Base-by-base conservation (phyloP, 2,329 filamentous ascomycete species). In the Pezicula neosporulosa region DNA sequence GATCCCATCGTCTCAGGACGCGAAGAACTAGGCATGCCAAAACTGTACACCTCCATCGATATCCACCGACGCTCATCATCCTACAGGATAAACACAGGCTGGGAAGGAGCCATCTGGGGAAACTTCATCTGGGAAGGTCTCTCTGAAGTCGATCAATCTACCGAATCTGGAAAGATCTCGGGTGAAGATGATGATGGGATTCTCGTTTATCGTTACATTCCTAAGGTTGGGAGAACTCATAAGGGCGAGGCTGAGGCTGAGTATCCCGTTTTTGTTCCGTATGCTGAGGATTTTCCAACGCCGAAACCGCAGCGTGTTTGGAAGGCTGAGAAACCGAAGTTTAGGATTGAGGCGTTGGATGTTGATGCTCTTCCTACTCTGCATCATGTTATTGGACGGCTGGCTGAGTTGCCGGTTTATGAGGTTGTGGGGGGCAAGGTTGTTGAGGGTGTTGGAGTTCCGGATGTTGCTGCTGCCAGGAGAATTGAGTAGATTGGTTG, bases 311-410 rank as follows among this genome's bases (percentile, higher is more conserved):
- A 55, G 56, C 66, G 62, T 55, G 70, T 71, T 21, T 64, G 65
- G 35, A 66, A 67, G 46, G 66, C 76, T 0, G 63, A 60, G 1
- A 70, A 70, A 12, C 75, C 76, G 1, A 70, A 60, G 2, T 64
- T 85, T 47, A 65, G 68, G 47, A 74, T 83, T 49, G 70, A 80
- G 37, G 68, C 66, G 0, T 57, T 76, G 15, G 74, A 80, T 57
- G 80, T 75, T 80, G 68, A 80, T 44, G 68, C 66, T 4, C 61
- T 86, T 52, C 83, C 83, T 0, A 86, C 82, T 2, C 66, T 86
- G 48, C 81, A 86, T 59, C 78, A 85, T 60, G 66, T 86, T 8
- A 67, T 80, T 5, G 64, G 67, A 18, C 68, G 73, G 13, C 63
- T 85, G 50, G 73, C 73, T 1, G 77, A 81, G 56, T 69, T 86